Evolutionary conservation across 169 alveolate genomes (phyloP).

Genomic region (Eimeria zaria): DNA sequence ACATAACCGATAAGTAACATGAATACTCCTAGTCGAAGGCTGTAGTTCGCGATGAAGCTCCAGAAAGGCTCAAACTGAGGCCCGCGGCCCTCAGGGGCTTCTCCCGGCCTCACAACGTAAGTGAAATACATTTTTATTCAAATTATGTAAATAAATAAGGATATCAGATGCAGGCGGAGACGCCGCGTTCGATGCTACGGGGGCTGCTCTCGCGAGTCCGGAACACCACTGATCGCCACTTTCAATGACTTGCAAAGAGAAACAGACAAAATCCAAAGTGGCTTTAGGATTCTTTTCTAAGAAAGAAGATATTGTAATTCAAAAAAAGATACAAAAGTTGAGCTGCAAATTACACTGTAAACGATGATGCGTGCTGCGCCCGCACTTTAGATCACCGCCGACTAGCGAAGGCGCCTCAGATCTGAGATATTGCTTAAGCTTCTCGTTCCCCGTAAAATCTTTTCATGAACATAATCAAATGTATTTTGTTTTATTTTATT

Average conservation of each 20-base stretch:
- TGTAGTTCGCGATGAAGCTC: conserved; percentile 93
- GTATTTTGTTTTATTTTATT: not conserved
- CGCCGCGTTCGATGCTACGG: not conserved
- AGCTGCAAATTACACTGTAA: too few species aligned
- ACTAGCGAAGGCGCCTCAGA: not conserved
- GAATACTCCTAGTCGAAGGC: conserved; percentile 93
- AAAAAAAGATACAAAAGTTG: too few species aligned
- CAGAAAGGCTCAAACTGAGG: conserved; percentile 96
- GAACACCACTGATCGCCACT: not conserved
- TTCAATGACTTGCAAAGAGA: not conserved
- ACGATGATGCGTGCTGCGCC: not conserved
- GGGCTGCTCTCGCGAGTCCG: not conserved
- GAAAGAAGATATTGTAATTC: not conserved
- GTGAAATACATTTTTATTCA: conserved; percentile 92
- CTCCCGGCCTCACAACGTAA: conserved; percentile 97
- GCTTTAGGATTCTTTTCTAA: not conserved
- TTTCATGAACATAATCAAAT: not conserved
- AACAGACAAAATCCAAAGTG: not conserved
- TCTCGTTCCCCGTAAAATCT: not conserved
- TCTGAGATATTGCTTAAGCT: not conserved
- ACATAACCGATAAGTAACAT: conserved; percentile 89
- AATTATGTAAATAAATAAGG: not conserved
- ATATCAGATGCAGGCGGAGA: not conserved
- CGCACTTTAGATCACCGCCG: not conserved
- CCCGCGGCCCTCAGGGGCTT: conserved; percentile 97